Percentiles rank a stretch among this genome's conserved stretches.
Evolutionary conservation across 495 filamentous ascomycete species (phyloP).

Genomic region (Lophium mytilinum): DNA sequence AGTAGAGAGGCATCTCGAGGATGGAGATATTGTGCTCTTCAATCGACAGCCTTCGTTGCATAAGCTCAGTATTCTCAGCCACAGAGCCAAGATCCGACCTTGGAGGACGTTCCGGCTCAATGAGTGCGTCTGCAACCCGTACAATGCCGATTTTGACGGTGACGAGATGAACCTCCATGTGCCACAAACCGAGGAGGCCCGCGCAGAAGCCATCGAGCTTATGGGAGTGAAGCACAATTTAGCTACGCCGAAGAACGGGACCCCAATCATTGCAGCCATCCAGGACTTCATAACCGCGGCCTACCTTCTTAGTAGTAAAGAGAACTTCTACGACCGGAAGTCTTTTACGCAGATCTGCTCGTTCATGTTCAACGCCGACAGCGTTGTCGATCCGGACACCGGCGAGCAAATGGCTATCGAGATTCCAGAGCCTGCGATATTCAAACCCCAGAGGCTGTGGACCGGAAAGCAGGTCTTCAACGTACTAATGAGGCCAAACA

Average conservation of each 20-base stretch:
- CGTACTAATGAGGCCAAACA: slow-evolving; percentile 87
- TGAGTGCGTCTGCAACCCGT: slow-evolving; percentile 95
- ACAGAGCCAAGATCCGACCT: slow-evolving; percentile 84
- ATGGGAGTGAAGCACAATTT: slow-evolving; percentile 99
- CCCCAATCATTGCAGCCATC: slow-evolving; percentile 95
- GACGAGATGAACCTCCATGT: slow-evolving; percentile 99
- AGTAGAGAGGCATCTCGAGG: slow-evolving; percentile 90
- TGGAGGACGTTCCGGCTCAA: slow-evolving; percentile 96
- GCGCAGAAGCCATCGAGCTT: slow-evolving; percentile 86
- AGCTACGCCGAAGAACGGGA: slow-evolving; percentile 91
- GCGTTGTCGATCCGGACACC: slow-evolving; percentile 29
- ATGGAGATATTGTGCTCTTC: slow-evolving; percentile 94
- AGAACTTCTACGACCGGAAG: slow-evolving; percentile 80
- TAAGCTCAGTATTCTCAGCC: slow-evolving; percentile 94
- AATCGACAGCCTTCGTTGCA: slow-evolving; percentile 96
- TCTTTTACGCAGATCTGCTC: slow-evolving; percentile 82
- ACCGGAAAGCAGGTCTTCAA: slow-evolving; percentile 98
- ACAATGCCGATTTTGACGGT: slow-evolving; percentile 98
- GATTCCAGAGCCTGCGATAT: slow-evolving; percentile 72
- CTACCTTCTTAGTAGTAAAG: slow-evolving; percentile 85
- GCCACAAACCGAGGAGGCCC: slow-evolving; percentile 93
- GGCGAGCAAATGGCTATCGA: slow-evolving; percentile 55
- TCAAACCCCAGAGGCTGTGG: slow-evolving; percentile 85
- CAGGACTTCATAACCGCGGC: slow-evolving; percentile 98
- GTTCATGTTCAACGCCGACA: slow-evolving; percentile 81